These are phyloP conservation scores for Agaricus bisporus DNA, from an alignment of 768 basidiomycete genomes.

Conservation along the genomic window DNA sequence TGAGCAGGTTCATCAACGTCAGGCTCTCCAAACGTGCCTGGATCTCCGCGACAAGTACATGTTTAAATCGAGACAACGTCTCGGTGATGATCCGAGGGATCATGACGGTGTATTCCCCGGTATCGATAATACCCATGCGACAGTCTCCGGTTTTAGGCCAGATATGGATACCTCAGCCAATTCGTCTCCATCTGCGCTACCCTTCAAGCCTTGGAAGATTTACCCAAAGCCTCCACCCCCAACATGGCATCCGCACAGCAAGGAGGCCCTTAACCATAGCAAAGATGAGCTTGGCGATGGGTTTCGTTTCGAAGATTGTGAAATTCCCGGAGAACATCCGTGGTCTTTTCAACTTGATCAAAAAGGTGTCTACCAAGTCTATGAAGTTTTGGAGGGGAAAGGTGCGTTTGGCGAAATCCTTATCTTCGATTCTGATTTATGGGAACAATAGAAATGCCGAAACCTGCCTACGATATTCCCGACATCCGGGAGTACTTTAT, in stretches of 20 bases:
- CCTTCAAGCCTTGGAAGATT: conserved; percentile 69
- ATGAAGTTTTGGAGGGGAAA: conserved; percentile 29
- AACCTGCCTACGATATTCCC: conserved; percentile 73
- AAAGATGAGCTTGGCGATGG: conserved; percentile 31
- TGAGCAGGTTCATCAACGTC: conserved; percentile 53
- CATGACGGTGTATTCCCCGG: conserved; percentile 77
- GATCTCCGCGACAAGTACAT: conserved; percentile 96
- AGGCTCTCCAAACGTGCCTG: conserved; percentile 78
- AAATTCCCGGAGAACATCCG: conserved; percentile 61
- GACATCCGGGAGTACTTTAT: conserved; percentile 92
- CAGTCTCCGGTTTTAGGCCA: conserved; percentile 63
- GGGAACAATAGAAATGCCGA: conserved; percentile 20
- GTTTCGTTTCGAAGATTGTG: conserved; percentile 67
- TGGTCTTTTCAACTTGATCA: conserved; percentile 74
- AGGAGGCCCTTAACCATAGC: conserved; percentile 39
- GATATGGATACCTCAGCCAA: conserved; percentile 35
- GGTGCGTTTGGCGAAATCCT: conserved; percentile 18
- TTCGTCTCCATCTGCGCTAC: conserved; percentile 13
- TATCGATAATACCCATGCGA: conserved; percentile 53
- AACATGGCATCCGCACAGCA: conserved; percentile 85
- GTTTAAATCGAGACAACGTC: conserved; percentile 74
- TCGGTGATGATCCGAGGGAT: conserved; percentile 93
- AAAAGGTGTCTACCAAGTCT: conserved; percentile 89
- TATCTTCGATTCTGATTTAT: neutral
- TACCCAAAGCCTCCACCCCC: conserved; percentile 93